A percentile compares a stretch with the other conserved stretches of the same genome.
These are phyloP conservation scores for Podila epicladia DNA, from an alignment of 192 early-diverging fungal genomes.

Conservation along the genomic window DNA sequence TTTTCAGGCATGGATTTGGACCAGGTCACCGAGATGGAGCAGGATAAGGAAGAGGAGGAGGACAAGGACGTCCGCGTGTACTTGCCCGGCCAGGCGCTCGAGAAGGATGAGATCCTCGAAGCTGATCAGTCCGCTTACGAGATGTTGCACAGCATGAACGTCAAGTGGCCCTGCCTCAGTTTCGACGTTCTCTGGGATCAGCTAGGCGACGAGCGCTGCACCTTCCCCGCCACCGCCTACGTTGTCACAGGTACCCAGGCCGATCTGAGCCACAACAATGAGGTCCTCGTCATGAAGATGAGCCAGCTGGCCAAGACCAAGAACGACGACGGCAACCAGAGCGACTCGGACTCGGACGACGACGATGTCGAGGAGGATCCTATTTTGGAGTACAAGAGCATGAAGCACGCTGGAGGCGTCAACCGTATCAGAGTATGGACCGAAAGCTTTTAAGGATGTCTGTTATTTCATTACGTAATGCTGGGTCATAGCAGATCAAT, in stretches of 20 bases:
- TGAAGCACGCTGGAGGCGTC: slow-evolving; percentile 91
- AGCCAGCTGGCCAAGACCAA: slow-evolving; percentile 92
- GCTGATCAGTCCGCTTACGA: slow-evolving; percentile 95
- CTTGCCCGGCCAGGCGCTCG: slow-evolving; percentile 89
- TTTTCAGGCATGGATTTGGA: slow-evolving; percentile 41
- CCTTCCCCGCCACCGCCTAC: slow-evolving; percentile 92
- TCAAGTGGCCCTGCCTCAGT: slow-evolving; percentile 96
- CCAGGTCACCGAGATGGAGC: slow-evolving; percentile 46
- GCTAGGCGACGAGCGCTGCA: slow-evolving; percentile 79
- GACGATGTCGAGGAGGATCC: slow-evolving; percentile 96
- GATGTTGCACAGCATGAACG: slow-evolving; percentile 95
- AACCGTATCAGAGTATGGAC: slow-evolving; percentile 83
- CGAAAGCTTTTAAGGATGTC: slow-evolving; percentile 4
- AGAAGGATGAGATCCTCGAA: slow-evolving; percentile 89
- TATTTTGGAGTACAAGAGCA: slow-evolving; percentile 82
- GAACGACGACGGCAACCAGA: slow-evolving; percentile 86
- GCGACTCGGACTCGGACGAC: slow-evolving; percentile 76
- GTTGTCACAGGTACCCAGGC: slow-evolving; percentile 96
- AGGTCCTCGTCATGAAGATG: slow-evolving; percentile 96
- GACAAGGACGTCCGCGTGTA: slow-evolving; percentile 80
- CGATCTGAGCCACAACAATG: slow-evolving; percentile 83
- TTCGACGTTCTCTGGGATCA: slow-evolving; percentile 95
- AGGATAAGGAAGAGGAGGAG: slow-evolving; percentile 54
- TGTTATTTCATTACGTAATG: background rate
- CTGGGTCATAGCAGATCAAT: background rate